Conservation (phyloP, 306 rosid genomes). For the Prunus padus region DNA sequence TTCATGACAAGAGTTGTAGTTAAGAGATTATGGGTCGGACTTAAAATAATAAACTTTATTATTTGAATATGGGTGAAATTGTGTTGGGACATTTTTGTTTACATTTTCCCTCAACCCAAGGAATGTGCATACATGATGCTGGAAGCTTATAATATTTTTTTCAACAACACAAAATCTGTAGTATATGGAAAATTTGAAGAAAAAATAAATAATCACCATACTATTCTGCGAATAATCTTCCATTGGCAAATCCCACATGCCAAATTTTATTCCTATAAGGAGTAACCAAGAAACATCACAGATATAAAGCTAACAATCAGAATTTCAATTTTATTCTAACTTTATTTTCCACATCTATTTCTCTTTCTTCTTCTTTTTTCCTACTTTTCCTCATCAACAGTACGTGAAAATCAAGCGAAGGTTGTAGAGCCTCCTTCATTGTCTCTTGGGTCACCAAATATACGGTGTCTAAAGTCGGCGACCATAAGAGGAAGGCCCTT, state of each 20-base stretch:
- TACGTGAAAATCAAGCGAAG: not conserved
- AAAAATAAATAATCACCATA: not conserved
- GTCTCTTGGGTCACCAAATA: conserved; percentile 58
- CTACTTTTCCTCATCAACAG: not conserved
- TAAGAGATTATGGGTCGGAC: no score
- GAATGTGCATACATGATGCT: no score
- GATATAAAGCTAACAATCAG: not conserved
- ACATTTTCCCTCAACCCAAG: no score
- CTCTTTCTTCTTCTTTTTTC: conserved; percentile 9
- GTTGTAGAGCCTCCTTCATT: conserved; percentile 7
- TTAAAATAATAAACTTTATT: no score
- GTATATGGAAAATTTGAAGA: not conserved
- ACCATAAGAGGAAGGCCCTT: conserved; percentile 93
- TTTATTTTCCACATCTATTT: conserved; percentile 10
- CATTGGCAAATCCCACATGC: conserved; percentile 21
- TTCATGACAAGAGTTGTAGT: no score
- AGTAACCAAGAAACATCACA: conserved; percentile 8
- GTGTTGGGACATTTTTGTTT: no score
- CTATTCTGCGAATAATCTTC: conserved; percentile 14
- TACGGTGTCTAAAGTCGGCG: conserved; percentile 67
- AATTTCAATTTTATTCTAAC: conserved; percentile 15
- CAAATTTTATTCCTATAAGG: conserved; percentile 26
- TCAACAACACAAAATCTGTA: not conserved
- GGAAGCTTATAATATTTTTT: not conserved
- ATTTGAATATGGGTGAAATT: no score